phyloP scores from a whole-genome alignment of 768 basidiomycete species.

The Tylopilus intermedius region DNA sequence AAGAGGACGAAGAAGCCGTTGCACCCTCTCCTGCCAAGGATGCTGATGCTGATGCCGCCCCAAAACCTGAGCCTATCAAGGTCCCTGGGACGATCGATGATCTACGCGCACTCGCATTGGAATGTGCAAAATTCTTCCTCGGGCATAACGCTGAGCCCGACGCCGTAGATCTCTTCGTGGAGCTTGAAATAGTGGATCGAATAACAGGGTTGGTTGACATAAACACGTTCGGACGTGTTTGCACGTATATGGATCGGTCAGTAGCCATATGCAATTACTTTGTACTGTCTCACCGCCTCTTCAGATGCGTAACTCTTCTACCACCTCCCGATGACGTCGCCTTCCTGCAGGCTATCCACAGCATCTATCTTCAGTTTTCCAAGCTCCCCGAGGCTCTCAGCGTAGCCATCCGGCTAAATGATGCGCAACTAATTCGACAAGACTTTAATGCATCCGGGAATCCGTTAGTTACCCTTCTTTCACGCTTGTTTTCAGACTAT shows the following conservation, averaged over 20 bases:
- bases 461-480: constrained; percentile 47
- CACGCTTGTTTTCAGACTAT: not conserved
- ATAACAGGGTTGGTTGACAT: constrained; percentile 77
- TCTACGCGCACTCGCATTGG: constrained; percentile 67
- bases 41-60: constrained; percentile 26
- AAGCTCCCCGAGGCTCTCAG: constrained; percentile 90
- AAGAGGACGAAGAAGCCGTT: constrained; percentile 43
- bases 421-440: constrained; percentile 70
- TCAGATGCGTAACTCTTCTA: constrained; percentile 81
- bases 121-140: constrained; percentile 86
- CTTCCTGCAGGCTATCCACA: constrained; percentile 85
- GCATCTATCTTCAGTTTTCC: constrained; percentile 80
- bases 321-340: constrained; percentile 88
- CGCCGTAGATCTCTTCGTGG: constrained; percentile 92
- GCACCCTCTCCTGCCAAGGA: constrained; percentile 14
- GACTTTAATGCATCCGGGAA: constrained; percentile 91
- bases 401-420: constrained; percentile 79
- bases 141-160: constrained; percentile 97
- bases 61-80: constrained; percentile 31
- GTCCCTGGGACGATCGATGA: constrained; percentile 62
- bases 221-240: constrained; percentile 85
- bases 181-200: constrained; percentile 82
- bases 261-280: constrained; percentile 20
- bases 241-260: constrained; percentile 92
- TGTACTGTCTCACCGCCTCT: constrained; percentile 2